Evolutionary conservation across 202 grass and related monocot species (phyloP), one percentile per base, ranked within the genome.

Genomic region (Setaria italica): DNA sequence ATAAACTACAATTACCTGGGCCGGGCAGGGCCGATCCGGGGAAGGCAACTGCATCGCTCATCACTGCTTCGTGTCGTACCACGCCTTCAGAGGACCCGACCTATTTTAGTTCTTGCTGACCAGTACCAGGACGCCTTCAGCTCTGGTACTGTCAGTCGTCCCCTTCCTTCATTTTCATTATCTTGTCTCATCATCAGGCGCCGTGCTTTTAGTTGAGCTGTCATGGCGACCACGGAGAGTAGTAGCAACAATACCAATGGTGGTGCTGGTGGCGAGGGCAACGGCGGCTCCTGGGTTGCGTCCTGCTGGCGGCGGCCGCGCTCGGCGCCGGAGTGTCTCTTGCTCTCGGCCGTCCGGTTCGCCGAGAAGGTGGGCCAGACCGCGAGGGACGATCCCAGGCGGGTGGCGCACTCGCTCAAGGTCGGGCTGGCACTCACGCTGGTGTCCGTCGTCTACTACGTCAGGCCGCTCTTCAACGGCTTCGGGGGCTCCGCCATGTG

Each of bases 401-500:
- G 86, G 25, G 82, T 92, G 50, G 49, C 73, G 13, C 87, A 89
- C 15, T 81, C 83, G 10, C 35, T 89, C 30, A 92, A 92, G 29
- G 78, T 92, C 14, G 86, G 86, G 30, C 66, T 92, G 45, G 67
- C 90, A 1, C 90, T 92, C 60, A 92, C 79, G 2, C 34, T 89
- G 0, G 62, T 92, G 17, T 92, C 90, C 14, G 49, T 74, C 67
- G 47, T 86, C 79, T 92, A 92, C 83, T 86, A 89, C 51, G 51
- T 89, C 68, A 71, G 85, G 6, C 89, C 94, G 3, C 85, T 97
- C 9, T 94, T 82, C 84, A 72, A 87, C 6, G 87, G 94, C 59
- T 94, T 94, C 62, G 88, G 94, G 0, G 77, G 79, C 11, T 90
- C 94, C 14, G 73, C 91, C 75, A 59, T 97, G 19, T 92, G 91